Evolutionary conservation across 176 grass and related monocot genomes (phyloP), one percentile per base, ranked within the genome.

Genomic region (Oryza rufipogon): DNA sequence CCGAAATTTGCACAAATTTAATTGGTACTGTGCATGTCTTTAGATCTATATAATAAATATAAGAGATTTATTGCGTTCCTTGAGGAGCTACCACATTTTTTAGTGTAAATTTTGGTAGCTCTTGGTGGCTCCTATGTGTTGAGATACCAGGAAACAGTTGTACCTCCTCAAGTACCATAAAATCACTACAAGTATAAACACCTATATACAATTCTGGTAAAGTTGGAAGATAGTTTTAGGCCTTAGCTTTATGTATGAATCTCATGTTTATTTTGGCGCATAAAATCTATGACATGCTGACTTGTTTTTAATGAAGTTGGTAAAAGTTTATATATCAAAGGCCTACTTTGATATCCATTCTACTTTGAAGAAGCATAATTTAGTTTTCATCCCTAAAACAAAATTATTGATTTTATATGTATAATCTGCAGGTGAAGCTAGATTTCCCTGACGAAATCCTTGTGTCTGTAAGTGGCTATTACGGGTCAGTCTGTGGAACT

Each of bases 381-480:
- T 13, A 45, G 4, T 51, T 81, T 76, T 63, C 7, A 81, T 51
- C 48, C 51, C 17, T 49, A 14, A 47, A 28, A 89, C n/a, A 77
- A 71, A 34, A 66, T 20, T 71, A 28, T 71, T 81, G 11, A 49
- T 17, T 34, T 14, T 4, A 1, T 73, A 33, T 36, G 9, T 72
- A 38, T 78, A 39, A 69, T 65, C 20, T 33, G 33, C 90, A 92
- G 93, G 80, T 95, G 68, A 90, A 81, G 44, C 76, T 95, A 56
- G 76, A 90, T 80, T 86, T 88, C 86, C 93, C 93, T 22, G 75
- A 84, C 22, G 93, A 95, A 77, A 38, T 67, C 8, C 70, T 92
- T 26, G 65, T 89, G 32, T 92, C 90, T 13, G 79, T 92, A 30
- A 90, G 90, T 73, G 93, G 93, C 34, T 39, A 92, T 68, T 95